Evolutionary conservation across 176 grass and related monocot genomes (phyloP).

Genomic region (Bothriochloa decipiens): DNA sequence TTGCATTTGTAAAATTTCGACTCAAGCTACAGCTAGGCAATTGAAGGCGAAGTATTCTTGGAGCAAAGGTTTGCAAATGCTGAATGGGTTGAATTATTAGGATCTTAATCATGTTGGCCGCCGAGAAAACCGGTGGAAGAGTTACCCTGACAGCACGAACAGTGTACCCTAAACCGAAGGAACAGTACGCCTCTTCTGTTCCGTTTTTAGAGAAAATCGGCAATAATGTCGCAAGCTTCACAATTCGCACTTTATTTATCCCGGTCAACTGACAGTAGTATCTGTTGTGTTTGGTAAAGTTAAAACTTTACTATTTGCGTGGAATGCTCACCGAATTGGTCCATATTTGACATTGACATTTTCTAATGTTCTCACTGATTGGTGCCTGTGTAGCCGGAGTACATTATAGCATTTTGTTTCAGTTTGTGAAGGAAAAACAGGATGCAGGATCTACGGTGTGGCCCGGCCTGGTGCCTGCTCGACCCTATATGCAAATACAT

Average conservation of each 20-base stretch:
- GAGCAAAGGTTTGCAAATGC: conserved; percentile 5
- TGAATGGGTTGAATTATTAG: not conserved
- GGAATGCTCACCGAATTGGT: not conserved
- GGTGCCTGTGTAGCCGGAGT: not conserved
- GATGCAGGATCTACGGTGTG: not conserved
- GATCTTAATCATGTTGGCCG: not conserved
- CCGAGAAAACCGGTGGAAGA: no score
- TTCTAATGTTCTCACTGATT: not conserved
- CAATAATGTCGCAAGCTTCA: not conserved
- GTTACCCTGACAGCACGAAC: not conserved
- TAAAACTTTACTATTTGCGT: not conserved
- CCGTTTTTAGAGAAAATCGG: not conserved
- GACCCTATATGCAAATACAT: not conserved
- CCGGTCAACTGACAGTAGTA: not conserved
- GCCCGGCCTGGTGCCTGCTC: not conserved
- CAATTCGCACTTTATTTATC: not conserved
- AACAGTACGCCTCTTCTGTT: not conserved
- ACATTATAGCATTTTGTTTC: not conserved
- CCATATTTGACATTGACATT: not conserved
- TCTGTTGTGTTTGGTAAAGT: not conserved
- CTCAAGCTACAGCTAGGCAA: not conserved
- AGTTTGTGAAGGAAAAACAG: no score
- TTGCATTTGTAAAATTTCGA: not conserved
- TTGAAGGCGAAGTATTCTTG: not conserved
- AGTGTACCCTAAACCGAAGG: no score